A percentile compares a stretch with the other conserved stretches of the same genome.
phyloP scores from a whole-genome alignment of 768 basidiomycete species.

The Chalciporus chontae region DNA sequence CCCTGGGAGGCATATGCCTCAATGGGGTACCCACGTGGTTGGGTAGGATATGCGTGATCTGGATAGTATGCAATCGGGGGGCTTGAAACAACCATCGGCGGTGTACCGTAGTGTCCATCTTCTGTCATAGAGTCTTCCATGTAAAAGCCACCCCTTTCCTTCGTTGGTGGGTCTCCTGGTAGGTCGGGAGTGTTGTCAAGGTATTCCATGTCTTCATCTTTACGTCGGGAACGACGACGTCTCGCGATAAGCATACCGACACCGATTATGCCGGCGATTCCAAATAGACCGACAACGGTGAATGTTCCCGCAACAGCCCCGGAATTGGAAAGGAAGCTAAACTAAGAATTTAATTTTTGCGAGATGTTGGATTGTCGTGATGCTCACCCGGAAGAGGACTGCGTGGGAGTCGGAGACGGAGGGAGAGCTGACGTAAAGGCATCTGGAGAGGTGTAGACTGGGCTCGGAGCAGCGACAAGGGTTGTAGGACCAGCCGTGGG shows the following conservation, averaged over 20 bases:
- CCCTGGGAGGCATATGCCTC: constrained; percentile 5
- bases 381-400: constrained; percentile 23
- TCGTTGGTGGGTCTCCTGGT: constrained; percentile 10
- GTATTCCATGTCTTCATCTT: constrained; percentile 29
- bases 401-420: constrained; percentile 14
- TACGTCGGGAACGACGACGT: constrained; percentile 24
- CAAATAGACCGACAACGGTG: constrained; percentile 37
- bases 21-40: constrained; percentile 7
- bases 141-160: neutral
- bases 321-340: constrained; percentile 46
- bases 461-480: neutral
- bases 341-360: neutral
- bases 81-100: constrained; percentile 14
- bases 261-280: constrained; percentile 30
- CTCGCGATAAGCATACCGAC: constrained; percentile 26
- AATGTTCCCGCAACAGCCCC: constrained; percentile 47
- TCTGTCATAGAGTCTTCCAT: constrained; percentile 21
- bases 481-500: constrained; percentile 1
- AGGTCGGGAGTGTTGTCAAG: constrained; percentile 20
- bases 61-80: constrained; percentile 24
- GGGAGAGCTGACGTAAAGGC: neutral
- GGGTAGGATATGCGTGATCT: constrained; percentile 13
- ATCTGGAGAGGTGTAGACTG: neutral
- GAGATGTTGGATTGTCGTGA: too few relatives aligned
- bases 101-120: constrained; percentile 18